Evolutionary conservation across 495 filamentous ascomycete species (phyloP).

Genomic region (Aspergillus affinis): DNA sequence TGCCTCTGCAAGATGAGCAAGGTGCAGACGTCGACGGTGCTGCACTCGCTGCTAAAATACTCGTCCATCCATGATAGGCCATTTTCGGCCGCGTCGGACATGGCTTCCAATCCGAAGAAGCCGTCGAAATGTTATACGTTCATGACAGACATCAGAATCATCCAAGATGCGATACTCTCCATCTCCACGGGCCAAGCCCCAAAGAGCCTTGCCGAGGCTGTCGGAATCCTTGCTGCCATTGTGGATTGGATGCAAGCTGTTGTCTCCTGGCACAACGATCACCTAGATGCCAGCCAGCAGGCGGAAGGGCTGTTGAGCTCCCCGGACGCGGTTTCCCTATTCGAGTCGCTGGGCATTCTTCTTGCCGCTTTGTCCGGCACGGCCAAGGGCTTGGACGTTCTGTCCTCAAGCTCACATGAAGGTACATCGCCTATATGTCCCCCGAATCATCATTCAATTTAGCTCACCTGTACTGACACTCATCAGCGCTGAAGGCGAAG

Average conservation of each 20-base stretch:
- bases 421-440: conserved; percentile 22
- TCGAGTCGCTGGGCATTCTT: conserved; percentile 46
- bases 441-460: neutral
- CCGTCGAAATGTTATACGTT: conserved; percentile 30
- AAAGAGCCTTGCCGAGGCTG: conserved; percentile 31
- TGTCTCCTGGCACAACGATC: conserved; percentile 37
- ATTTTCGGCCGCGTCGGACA: conserved; percentile 16
- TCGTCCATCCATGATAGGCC: conserved; percentile 45
- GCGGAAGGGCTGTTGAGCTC: conserved; percentile 36
- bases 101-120: conserved; percentile 15
- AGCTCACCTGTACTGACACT: conserved; percentile 8
- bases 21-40: conserved; percentile 55
- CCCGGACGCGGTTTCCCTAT: conserved; percentile 43
- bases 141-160: conserved; percentile 48
- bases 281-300: conserved; percentile 28
- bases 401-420: conserved; percentile 37
- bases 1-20: conserved; percentile 53
- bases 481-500: conserved; percentile 36
- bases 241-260: conserved; percentile 44
- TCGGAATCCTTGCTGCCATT: conserved; percentile 33
- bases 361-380: conserved; percentile 44
- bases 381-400: conserved; percentile 36
- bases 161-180: conserved; percentile 46
- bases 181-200: conserved; percentile 37
- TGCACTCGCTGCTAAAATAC: conserved; percentile 58